Evolutionary conservation across 148 eudicot genomes (phyloP).

Genomic region (Pouteria glomerata): DNA sequence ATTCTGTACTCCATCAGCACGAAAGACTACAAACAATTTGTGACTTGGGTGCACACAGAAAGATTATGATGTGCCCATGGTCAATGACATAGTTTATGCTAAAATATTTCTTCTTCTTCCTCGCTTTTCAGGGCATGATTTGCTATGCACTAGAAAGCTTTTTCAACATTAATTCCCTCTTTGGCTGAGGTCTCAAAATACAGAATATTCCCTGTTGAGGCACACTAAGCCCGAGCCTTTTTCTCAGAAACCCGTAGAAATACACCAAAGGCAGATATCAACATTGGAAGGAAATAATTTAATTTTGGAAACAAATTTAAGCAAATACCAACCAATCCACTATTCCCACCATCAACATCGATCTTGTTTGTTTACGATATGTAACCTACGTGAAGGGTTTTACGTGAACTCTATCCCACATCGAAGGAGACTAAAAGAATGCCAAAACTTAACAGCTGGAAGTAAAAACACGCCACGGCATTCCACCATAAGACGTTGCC

Average conservation of each 20-base stretch:
- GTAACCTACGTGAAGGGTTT: no score
- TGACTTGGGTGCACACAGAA: no score
- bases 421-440: no score
- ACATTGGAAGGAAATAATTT: background rate
- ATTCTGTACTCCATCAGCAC: no score
- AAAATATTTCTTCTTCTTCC: conserved; percentile 63
- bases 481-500: no score
- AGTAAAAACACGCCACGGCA: no score
- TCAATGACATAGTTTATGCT: background rate
- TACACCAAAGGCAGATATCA: conserved; percentile 1
- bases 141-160: conserved; percentile 92
- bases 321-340: conserved; percentile 67
- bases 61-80: background rate
- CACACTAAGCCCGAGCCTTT: conserved; percentile 96
- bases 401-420: no score
- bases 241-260: conserved; percentile 79
- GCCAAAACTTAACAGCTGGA: no score
- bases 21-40: no score
- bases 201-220: conserved; percentile 88
- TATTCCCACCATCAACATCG: conserved; percentile 87
- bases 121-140: conserved; percentile 83
- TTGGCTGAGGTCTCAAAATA: conserved; percentile 97
- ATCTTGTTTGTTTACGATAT: no score
- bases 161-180: conserved; percentile 86
- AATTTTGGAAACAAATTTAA: background rate